These are phyloP conservation scores for Chalaropsis thielavioides DNA, from an alignment of 2,329 filamentous ascomycete genomes.

Conservation along the genomic window DNA sequence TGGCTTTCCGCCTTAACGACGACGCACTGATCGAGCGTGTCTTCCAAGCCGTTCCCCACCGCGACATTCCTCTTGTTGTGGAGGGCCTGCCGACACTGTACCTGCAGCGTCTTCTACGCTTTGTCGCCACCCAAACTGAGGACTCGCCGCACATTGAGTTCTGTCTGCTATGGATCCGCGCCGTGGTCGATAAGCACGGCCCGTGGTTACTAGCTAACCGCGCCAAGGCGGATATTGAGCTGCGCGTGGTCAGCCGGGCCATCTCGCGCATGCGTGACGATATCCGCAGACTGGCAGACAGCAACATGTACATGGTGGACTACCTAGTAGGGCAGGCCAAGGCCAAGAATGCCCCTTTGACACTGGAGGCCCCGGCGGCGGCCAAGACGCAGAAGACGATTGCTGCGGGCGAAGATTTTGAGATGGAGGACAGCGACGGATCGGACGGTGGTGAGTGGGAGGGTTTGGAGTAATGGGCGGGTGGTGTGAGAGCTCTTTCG, in stretches of 20 bases:
- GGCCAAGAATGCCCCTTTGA: conserved; percentile 20
- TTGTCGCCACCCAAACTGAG: conserved; percentile 76
- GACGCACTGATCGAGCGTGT: conserved; percentile 65
- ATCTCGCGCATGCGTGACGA: conserved; percentile 69
- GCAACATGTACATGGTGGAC: conserved; percentile 79
- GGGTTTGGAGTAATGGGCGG: conserved; percentile 16
- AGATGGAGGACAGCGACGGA: conserved; percentile 26
- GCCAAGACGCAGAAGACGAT: conserved; percentile 17
- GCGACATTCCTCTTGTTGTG: conserved; percentile 64
- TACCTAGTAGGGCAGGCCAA: conserved; percentile 50
- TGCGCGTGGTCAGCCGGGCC: conserved; percentile 68
- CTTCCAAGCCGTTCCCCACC: conserved; percentile 66
- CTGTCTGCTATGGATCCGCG: conserved; percentile 83
- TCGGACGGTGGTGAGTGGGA: conserved; percentile 21
- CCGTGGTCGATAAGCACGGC: conserved; percentile 67
- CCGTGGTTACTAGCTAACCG: conserved; percentile 70
- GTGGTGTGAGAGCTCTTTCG: neutral
- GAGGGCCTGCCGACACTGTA: conserved; percentile 72
- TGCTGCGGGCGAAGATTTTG: conserved; percentile 23
- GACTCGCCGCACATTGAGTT: conserved; percentile 90
- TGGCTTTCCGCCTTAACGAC: conserved; percentile 94
- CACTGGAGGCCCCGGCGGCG: conserved; percentile 19
- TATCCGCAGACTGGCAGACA: conserved; percentile 67
- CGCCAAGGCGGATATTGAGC: conserved; percentile 65
- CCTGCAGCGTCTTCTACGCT: conserved; percentile 68